Evolutionary conservation across 441 rosid genomes (phyloP).

Genomic region (Macaranga tanarius): DNA sequence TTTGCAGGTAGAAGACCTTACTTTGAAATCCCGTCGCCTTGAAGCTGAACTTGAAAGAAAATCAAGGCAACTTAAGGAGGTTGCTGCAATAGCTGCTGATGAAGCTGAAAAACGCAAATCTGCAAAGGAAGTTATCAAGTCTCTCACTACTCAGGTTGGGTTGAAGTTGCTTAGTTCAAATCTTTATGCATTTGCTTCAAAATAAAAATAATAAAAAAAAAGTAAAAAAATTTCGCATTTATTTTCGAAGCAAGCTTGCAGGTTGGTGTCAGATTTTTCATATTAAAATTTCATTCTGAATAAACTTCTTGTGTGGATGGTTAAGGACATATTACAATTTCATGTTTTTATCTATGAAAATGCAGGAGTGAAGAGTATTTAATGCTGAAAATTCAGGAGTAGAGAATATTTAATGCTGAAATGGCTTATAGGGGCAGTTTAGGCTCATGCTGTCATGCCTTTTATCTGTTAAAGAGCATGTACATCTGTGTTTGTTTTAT

Average conservation of each 20-base stretch:
- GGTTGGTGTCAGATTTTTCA: neutral
- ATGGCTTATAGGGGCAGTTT: constrained; percentile 11
- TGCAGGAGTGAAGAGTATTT: neutral
- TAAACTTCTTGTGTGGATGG: neutral
- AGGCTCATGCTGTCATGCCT: constrained; percentile 5
- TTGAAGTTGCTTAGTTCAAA: constrained; percentile 6
- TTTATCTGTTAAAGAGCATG: neutral
- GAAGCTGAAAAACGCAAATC: constrained; percentile 71
- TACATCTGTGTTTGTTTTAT: neutral
- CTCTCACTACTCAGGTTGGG: constrained; percentile 62
- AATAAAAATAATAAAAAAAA: too few relatives aligned
- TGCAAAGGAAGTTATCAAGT: constrained; percentile 62
- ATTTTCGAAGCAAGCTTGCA: neutral
- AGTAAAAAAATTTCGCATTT: neutral
- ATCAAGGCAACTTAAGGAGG: constrained; percentile 48
- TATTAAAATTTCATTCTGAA: neutral
- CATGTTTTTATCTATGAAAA: constrained; percentile 1
- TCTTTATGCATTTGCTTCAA: neutral
- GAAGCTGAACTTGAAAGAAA: constrained; percentile 64
- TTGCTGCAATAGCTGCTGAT: constrained; percentile 54
- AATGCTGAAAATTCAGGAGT: neutral
- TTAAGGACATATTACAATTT: neutral
- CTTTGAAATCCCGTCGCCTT: constrained; percentile 40
- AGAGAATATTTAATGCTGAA: neutral
- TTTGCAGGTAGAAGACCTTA: constrained; percentile 56